These are phyloP conservation scores for Poa annua DNA, from an alignment of 176 grass and related monocot species.

Conservation along the genomic window DNA sequence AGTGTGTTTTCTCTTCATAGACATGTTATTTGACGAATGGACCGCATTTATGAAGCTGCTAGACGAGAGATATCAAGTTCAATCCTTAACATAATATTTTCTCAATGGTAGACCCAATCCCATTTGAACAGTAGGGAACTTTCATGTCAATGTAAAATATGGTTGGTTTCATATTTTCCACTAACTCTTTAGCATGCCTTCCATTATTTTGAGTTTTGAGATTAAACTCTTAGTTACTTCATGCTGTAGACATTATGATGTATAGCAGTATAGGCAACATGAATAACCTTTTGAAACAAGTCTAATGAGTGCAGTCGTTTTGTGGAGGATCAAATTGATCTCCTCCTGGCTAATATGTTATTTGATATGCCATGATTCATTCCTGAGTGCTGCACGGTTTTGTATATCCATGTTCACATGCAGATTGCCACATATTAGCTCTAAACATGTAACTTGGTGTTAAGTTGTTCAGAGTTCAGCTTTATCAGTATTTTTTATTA, in stretches of 20 bases:
- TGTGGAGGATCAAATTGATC: constrained; percentile 20
- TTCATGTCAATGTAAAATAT: not conserved
- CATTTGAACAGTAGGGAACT: not conserved
- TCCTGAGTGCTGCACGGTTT: not conserved
- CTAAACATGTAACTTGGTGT: constrained; percentile 12
- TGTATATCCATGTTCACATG: constrained; percentile 7
- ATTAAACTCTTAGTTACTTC: not conserved
- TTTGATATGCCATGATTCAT: not conserved
- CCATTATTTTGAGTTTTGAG: not conserved
- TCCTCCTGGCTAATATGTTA: not conserved
- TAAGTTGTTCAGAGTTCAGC: not conserved
- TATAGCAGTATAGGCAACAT: not conserved
- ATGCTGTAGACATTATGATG: not conserved
- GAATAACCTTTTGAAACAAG: constrained; percentile 10
- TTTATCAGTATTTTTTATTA: constrained; percentile 3
- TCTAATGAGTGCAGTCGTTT: not conserved
- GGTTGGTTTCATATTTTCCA: not conserved
- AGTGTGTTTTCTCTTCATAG: not conserved
- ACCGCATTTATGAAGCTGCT: not conserved
- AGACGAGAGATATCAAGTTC: not conserved
- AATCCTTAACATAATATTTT: not conserved
- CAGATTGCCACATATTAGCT: constrained; percentile 4
- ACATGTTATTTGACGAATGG: constrained; percentile 8
- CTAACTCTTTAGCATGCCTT: not conserved
- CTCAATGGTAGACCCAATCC: not conserved